Evolutionary conservation across 306 rosid species (phyloP), one percentile per base, ranked within the genome.

Genomic region (Trifolium fragiferum): DNA sequence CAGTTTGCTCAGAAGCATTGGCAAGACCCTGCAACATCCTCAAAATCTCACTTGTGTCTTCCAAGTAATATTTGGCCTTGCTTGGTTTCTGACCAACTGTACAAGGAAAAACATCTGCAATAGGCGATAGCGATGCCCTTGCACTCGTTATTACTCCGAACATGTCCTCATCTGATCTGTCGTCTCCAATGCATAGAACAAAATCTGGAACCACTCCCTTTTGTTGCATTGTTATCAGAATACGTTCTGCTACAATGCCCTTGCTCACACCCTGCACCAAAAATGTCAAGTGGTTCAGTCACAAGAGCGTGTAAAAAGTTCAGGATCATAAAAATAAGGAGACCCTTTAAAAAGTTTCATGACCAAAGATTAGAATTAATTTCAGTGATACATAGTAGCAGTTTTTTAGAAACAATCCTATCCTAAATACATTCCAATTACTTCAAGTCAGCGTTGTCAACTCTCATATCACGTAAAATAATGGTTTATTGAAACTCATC

Each of bases 11-110:
- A 4, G 93, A 87, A 33, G 92, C 93, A 78, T 68, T 84, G 81
- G 87, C 90, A 37, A 92, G 98, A 35, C 90, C 93, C 14, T 88
- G 96, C 80, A 92, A 83, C 98, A 92, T 90, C 75, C 92, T 87
- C 75, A 88, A 80, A 79, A 92, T 92, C 88, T 90, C 98, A 6
- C 85, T 76, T 53, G 96, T 90, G 91, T 92, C 98, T 25, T 81
- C 85, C 78, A 81, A 81, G 66, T 81, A 81, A 66, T 81, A 81
- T 70, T 81, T 76, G 20, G 85, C 85, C 54, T 81, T 81, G 72
- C 81, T 81, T 6, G 85, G 85, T 72, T 81, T 81, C 72, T 81
- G 84, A 41, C 84, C 84, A 35, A 81, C 84, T 0, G 84, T 81
- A 70, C 84, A 81, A 23, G 81, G 81, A 37, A 81, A 81, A 57